A percentile compares a stretch with the other conserved stretches of the same genome.
phyloP scores from a whole-genome alignment of 1,284 basidiomycete species.

The Moniliophthora roreri region DNA sequence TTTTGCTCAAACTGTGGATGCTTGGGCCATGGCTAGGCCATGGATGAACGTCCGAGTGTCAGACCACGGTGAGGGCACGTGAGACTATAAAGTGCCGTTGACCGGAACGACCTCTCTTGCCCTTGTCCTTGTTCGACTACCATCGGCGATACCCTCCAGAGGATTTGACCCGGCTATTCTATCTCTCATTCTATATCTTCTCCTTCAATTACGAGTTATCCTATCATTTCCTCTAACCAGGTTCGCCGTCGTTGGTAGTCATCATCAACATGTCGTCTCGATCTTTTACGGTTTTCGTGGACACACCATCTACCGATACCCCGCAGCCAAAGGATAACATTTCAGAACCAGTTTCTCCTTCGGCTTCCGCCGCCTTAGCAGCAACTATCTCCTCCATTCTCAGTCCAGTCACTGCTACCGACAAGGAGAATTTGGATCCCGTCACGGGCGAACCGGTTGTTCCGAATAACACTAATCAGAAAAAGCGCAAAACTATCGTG shows the following conservation, averaged over 20 bases:
- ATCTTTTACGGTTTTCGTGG: constrained; percentile 67
- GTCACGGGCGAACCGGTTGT: constrained; percentile 61
- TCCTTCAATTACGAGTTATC: constrained; percentile 16
- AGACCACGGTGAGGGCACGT: background rate
- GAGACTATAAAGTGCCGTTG: background rate
- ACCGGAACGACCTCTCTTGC: background rate
- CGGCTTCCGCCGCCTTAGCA: constrained; percentile 11
- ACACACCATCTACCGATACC: constrained; percentile 37
- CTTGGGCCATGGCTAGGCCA: background rate
- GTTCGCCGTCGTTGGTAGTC: constrained; percentile 13
- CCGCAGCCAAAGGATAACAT: constrained; percentile 26
- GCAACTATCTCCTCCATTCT: constrained; percentile 16
- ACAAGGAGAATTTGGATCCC: constrained; percentile 79
- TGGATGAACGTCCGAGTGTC: background rate
- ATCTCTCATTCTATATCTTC: background rate
- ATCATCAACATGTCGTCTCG: constrained; percentile 49
- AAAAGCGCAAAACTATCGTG: constrained; percentile 64
- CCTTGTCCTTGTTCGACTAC: background rate
- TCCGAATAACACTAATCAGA: constrained; percentile 36
- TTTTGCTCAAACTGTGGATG: background rate
- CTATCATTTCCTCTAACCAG: background rate
- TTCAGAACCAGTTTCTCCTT: constrained; percentile 20
- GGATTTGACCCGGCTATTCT: no score
- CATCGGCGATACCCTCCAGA: no score
- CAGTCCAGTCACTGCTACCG: constrained; percentile 37